Evolutionary conservation across 129 eudicot genomes (phyloP).

Genomic region (Solidago caesia): DNA sequence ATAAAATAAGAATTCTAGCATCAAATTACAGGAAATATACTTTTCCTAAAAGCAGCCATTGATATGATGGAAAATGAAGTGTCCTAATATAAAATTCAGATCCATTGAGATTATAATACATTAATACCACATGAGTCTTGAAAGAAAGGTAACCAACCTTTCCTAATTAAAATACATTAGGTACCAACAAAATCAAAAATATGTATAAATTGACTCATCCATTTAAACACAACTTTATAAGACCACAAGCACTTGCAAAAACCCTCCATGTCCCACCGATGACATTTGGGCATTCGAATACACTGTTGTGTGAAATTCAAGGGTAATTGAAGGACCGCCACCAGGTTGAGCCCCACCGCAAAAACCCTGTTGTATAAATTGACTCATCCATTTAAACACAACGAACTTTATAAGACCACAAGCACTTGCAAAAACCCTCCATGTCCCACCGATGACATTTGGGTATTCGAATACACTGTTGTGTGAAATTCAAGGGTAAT

Average conservation of each 20-base stretch:
- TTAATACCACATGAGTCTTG: too few relatives aligned
- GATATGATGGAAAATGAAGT: not conserved
- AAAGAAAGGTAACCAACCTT: too few relatives aligned
- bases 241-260: conserved; percentile 6
- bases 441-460: not conserved
- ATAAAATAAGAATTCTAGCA: conserved; percentile 5
- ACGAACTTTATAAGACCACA: conserved; percentile 10
- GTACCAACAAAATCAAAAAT: not conserved
- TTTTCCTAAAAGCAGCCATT: not conserved
- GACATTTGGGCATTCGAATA: not conserved
- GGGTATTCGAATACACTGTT: not conserved
- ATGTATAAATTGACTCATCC: not conserved
- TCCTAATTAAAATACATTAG: not conserved
- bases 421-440: not conserved
- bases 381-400: not conserved
- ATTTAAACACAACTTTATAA: not conserved
- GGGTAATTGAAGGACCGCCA: not conserved
- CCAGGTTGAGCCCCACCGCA: conserved; percentile 7
- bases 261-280: not conserved
- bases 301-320: not conserved
- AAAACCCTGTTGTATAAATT: too few relatives aligned
- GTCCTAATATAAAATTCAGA: conserved; percentile 12
- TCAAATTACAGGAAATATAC: conserved; percentile 17
- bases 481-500: not conserved
- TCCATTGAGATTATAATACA: not conserved